phyloP scores from a whole-genome alignment of 805 yeast species.

The Cyberlindnera nakhonratchasimensis region DNA sequence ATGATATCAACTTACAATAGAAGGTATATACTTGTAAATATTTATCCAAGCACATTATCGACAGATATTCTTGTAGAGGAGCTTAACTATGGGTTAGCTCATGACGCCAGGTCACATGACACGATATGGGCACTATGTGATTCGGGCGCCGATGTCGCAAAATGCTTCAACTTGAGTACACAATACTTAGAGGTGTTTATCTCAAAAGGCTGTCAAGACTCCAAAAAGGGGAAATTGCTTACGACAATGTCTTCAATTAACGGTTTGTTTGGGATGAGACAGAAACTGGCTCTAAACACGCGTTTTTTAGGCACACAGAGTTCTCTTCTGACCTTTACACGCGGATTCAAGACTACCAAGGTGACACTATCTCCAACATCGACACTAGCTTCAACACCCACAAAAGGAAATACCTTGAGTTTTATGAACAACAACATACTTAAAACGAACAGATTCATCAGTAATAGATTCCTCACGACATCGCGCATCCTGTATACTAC shows the following conservation, averaged over 20 bases:
- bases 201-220: too few species aligned
- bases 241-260: not conserved
- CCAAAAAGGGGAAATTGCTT: not conserved
- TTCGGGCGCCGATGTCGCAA: constrained; percentile 8
- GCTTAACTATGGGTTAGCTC: not conserved
- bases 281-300: not conserved
- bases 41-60: too few species aligned
- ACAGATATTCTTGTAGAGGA: too few species aligned
- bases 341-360: not conserved
- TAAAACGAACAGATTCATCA: not conserved
- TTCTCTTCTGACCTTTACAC: not conserved
- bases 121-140: constrained; percentile 1
- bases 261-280: not conserved
- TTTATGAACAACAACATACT: not conserved
- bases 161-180: not conserved
- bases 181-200: not conserved
- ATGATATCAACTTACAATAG: not conserved
- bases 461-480: constrained; percentile 1
- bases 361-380: not conserved
- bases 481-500: not conserved
- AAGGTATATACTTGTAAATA: too few species aligned
- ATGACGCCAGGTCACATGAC: constrained; percentile 6
- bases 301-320: not conserved
- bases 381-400: not conserved
- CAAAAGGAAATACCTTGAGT: not conserved